Percentiles rank a stretch among this genome's conserved stretches.
Conservation (phyloP, 1,284 basidiomycete species). For the Fomitopsis schrenkii region DNA sequence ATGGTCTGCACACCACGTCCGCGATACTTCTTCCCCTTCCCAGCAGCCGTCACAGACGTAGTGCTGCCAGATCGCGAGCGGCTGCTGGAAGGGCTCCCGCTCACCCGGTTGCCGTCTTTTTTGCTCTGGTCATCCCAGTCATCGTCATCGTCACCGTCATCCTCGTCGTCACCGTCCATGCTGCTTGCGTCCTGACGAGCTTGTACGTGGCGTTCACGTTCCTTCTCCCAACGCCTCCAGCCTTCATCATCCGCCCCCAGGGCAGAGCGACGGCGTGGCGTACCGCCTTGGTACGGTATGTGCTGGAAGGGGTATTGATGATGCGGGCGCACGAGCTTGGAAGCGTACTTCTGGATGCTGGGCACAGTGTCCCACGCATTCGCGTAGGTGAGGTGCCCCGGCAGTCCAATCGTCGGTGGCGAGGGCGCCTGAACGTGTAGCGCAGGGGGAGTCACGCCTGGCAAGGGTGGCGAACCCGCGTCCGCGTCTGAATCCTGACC, state of each 20-base stretch:
- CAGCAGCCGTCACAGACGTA: constrained; percentile 24
- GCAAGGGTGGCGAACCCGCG: neutral
- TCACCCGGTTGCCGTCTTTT: constrained; percentile 31
- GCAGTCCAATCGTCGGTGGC: constrained; percentile 37
- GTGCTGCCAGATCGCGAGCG: constrained; percentile 30
- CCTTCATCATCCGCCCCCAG: constrained; percentile 30
- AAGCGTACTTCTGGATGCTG: constrained; percentile 74
- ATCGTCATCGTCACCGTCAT: constrained; percentile 57
- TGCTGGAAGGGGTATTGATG: constrained; percentile 33
- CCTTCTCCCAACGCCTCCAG: constrained; percentile 35
- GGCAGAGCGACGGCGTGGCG: neutral
- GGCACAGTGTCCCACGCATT: constrained; percentile 85
- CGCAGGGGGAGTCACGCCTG: neutral
- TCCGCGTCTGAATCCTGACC: neutral
- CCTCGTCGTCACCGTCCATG: constrained; percentile 80
- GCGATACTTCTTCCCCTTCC: constrained; percentile 47
- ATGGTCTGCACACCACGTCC: constrained; percentile 60
- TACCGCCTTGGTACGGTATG: constrained; percentile 18
- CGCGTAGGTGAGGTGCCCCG: constrained; percentile 55
- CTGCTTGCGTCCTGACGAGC: constrained; percentile 61
- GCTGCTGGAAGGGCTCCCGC: constrained; percentile 19
- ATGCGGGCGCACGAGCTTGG: constrained; percentile 53
- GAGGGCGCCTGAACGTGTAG: constrained; percentile 18
- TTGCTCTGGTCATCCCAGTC: constrained; percentile 62
- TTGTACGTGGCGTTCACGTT: constrained; percentile 43